Percentiles rank a stretch among this genome's conserved stretches.
Evolutionary conservation across 1,139 yeast species (phyloP).

Genomic region (Scheffersomyces stambukii): DNA sequence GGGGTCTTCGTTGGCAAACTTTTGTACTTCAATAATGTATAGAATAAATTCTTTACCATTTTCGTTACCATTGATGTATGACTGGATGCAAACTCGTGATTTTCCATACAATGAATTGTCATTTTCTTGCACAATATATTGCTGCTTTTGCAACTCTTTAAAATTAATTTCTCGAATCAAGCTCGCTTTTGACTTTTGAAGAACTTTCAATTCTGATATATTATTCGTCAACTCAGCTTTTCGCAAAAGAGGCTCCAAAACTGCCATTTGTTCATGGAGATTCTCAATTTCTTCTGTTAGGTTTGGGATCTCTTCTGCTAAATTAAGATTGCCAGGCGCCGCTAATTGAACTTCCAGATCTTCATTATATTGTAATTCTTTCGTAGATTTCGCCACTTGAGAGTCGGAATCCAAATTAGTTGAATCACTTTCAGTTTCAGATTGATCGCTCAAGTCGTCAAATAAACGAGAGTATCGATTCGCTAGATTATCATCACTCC

Average conservation of each 20-base stretch:
- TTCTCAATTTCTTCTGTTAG: constrained; percentile 57
- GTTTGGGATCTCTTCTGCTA: constrained; percentile 61
- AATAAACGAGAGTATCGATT: constrained; percentile 27
- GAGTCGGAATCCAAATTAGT: constrained; percentile 18
- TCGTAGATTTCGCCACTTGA: too few relatives aligned
- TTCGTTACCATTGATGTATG: constrained; percentile 58
- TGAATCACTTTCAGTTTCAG: constrained; percentile 32
- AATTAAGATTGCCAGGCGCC: constrained; percentile 65
- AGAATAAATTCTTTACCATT: constrained; percentile 54
- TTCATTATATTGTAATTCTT: too few relatives aligned
- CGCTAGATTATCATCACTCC: too few relatives aligned
- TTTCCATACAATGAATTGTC: constrained; percentile 76
- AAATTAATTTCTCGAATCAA: constrained; percentile 65
- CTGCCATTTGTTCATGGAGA: constrained; percentile 56
- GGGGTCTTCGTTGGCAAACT: constrained; percentile 39
- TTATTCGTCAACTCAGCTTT: constrained; percentile 86
- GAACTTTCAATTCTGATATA: constrained; percentile 59
- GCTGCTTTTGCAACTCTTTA: constrained; percentile 74
- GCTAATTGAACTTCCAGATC: constrained; percentile 31
- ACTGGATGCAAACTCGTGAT: constrained; percentile 60
- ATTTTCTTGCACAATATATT: constrained; percentile 76
- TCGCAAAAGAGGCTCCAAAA: constrained; percentile 60
- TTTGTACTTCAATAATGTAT: constrained; percentile 75
- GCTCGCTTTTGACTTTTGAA: constrained; percentile 62
- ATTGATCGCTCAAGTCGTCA: constrained; percentile 33